These are phyloP conservation scores for Polyporus tsugae DNA, from an alignment of 1,284 basidiomycete genomes.

Conservation along the genomic window DNA sequence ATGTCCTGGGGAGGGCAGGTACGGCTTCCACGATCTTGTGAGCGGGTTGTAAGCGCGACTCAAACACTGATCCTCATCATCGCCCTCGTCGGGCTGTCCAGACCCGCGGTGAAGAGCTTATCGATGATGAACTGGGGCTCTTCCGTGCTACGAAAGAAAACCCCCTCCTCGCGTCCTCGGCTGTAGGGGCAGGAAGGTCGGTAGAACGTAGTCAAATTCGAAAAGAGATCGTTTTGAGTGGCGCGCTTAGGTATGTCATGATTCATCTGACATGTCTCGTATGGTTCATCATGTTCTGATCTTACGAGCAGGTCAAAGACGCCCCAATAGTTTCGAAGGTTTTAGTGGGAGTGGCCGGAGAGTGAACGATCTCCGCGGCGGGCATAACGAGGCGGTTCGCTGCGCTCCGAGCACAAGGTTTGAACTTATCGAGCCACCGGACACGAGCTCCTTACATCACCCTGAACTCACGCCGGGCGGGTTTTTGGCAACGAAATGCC, in stretches of 20 bases:
- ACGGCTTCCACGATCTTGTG: slow-evolving; percentile 34
- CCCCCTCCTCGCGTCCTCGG: not conserved
- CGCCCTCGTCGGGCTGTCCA: slow-evolving; percentile 18
- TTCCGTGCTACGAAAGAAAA: slow-evolving; percentile 1
- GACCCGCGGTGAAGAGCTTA: slow-evolving; percentile 5
- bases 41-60: slow-evolving; percentile 8
- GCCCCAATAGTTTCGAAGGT: not conserved
- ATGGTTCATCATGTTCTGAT: slow-evolving; percentile 19
- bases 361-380: slow-evolving; percentile 31
- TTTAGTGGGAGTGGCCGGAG: slow-evolving; percentile 12
- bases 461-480: slow-evolving; percentile 19
- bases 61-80: slow-evolving; percentile 24
- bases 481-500: slow-evolving; percentile 18
- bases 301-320: not conserved
- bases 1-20: slow-evolving; percentile 25
- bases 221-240: too few relatives aligned
- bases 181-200: slow-evolving; percentile 5
- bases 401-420: slow-evolving; percentile 26
- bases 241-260: not conserved
- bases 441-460: slow-evolving; percentile 28
- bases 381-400: slow-evolving; percentile 15
- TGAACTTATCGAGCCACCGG: slow-evolving; percentile 24
- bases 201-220: slow-evolving; percentile 19
- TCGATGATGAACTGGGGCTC: slow-evolving; percentile 20
- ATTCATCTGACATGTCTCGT: slow-evolving; percentile 1